Base-by-base conservation (phyloP, 306 rosid genomes). In the Acmispon strigosus region DNA sequence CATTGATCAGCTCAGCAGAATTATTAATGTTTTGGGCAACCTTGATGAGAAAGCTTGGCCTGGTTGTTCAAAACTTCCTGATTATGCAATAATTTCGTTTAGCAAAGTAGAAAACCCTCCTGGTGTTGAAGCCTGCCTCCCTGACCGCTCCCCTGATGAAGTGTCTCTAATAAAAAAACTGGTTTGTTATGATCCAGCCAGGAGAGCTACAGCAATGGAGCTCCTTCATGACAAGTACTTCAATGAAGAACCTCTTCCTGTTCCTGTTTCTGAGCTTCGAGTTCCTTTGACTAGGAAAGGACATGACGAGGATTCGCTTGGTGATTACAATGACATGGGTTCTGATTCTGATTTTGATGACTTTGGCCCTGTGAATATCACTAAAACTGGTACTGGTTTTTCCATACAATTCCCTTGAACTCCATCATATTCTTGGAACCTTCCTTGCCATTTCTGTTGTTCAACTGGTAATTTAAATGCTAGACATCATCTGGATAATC, bases 321-420 rank as follows among this genome's bases (percentile, higher is more conserved):
- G 81, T 41, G 86, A 81, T 13, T 73, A 60, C 52, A 17, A 87
- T 44, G 89, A 63, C 13, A 66, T 79, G 79, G 86, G 41, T 70
- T 85, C 87, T 1, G 97, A 90, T 81, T 95, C 99, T 14, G 99
- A 95, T 81, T 77, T 81, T 59, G 96, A 94, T 17, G 96, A 87
- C 36, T 84, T 86, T 37, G 88, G 80, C 77, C 67, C 85, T 34
- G 29, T 69, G 48, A 86, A 80, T 49, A 19, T 84, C 66, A 91
- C 89, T 22, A 56, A 70, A 78, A 83, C 84, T 16, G 79, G 78
- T 42, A 73, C 86, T 1, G 92, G 96, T 74, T 89, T 84, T 76
- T 87, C 88, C 83, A 73, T 86, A 51, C 91, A 66, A 77, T 91
- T 86, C 76, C 81, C 84, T 18, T 91, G 89, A 89, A 70, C 71